phyloP scores from a whole-genome alignment of 257 asterid species.

The Solanum sitiens region DNA sequence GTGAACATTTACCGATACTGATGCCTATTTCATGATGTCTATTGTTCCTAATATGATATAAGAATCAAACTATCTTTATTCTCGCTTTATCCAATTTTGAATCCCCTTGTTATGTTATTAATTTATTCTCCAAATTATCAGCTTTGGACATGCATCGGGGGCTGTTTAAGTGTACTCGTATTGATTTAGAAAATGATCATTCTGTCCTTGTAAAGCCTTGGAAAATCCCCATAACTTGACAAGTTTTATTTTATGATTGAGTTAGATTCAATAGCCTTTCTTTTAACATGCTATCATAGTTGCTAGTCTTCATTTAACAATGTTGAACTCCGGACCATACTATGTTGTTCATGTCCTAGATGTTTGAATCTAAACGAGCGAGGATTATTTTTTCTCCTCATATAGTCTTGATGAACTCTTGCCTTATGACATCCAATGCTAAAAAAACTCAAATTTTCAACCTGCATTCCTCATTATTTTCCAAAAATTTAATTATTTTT shows the following conservation, averaged over 20 bases:
- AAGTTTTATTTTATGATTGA: neutral
- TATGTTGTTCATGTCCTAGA: neutral
- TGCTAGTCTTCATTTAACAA: neutral
- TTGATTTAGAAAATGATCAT: neutral
- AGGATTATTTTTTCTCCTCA: neutral
- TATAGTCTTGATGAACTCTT: neutral
- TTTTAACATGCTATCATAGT: neutral
- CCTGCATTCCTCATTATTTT: neutral
- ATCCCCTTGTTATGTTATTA: neutral
- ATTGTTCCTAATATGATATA: neutral
- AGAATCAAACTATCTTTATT: neutral
- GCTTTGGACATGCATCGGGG: neutral
- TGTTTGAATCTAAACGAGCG: neutral
- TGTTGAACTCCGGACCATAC: neutral
- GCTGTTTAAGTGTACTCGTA: neutral
- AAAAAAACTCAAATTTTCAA: neutral
- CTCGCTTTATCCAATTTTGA: neutral
- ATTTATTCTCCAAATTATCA: neutral
- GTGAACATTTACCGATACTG: neutral
- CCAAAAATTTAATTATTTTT: neutral
- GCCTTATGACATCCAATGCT: neutral
- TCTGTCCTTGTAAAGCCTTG: neutral
- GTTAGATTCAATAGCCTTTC: neutral
- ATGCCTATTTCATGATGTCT: neutral
- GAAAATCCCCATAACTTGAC: neutral